Percentiles rank a stretch among this genome's conserved stretches.
Conservation (phyloP, 805 yeast species). For the Komagataella mondaviorum region DNA sequence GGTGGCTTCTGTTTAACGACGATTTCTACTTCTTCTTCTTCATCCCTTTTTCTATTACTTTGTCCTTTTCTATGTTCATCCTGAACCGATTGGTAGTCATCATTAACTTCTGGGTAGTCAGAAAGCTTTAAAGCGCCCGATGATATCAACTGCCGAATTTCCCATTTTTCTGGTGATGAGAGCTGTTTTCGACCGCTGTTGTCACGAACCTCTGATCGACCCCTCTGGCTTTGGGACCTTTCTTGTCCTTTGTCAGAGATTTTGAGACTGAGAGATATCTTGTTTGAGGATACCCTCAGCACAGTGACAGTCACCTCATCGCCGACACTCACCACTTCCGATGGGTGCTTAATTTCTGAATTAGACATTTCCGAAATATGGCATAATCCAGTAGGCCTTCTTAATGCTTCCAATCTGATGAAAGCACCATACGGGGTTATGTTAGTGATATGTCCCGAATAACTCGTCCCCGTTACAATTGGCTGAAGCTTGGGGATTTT, state of each 20-base stretch:
- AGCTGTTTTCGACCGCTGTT: constrained; percentile 25
- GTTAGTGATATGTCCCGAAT: constrained; percentile 47
- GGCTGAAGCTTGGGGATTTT: neutral
- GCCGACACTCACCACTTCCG: constrained; percentile 38
- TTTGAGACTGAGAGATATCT: constrained; percentile 53
- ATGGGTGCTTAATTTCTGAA: constrained; percentile 39
- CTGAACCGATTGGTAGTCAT: constrained; percentile 17
- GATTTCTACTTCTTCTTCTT: constrained; percentile 47
- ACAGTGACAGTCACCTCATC: constrained; percentile 61
- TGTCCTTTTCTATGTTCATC: constrained; percentile 8
- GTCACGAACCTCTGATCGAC: constrained; percentile 3
- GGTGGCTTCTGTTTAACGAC: constrained; percentile 65
- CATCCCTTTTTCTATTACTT: constrained; percentile 13
- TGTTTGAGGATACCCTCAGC: constrained; percentile 25
- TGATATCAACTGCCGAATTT: constrained; percentile 67
- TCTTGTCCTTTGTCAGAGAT: constrained; percentile 33
- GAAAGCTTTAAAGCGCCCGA: constrained; percentile 59
- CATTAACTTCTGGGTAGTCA: constrained; percentile 51
- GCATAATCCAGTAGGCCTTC: constrained; percentile 44
- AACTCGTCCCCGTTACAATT: constrained; percentile 27
- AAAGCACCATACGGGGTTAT: constrained; percentile 71
- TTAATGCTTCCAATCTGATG: constrained; percentile 33
- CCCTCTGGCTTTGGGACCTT: neutral
- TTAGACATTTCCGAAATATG: constrained; percentile 60
- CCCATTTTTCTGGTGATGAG: constrained; percentile 89